These are phyloP conservation scores for Crepidotus variabilis DNA, from an alignment of 768 basidiomycete genomes.

Conservation along the genomic window DNA sequence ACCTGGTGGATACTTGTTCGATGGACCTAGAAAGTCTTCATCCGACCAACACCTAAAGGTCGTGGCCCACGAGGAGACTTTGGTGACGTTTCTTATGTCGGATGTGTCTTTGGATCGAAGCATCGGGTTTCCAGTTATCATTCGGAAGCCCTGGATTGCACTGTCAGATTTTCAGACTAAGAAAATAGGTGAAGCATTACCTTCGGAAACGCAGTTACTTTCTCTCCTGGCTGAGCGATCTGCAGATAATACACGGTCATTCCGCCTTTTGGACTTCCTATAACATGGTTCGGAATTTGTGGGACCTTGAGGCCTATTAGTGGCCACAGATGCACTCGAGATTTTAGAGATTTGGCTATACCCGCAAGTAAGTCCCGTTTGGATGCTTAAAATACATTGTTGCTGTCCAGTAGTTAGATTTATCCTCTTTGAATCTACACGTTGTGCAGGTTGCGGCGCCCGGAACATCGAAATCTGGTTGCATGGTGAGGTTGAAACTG, in stretches of 20 bases:
- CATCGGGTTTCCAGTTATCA: conserved; percentile 20
- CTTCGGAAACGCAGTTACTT: background rate
- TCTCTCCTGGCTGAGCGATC: background rate
- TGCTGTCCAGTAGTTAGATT: conserved; percentile 38
- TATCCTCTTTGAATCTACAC: too few species aligned
- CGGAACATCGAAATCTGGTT: conserved; percentile 10
- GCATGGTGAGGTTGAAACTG: conserved; percentile 26
- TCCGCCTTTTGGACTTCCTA: conserved; percentile 25
- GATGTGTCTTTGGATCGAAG: conserved; percentile 12
- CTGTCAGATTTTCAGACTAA: background rate
- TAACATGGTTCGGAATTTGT: background rate
- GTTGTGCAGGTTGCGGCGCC: conserved; percentile 37
- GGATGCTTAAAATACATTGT: conserved; percentile 36
- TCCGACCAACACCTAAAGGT: conserved; percentile 31
- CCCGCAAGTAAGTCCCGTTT: conserved; percentile 28
- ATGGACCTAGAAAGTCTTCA: conserved; percentile 25
- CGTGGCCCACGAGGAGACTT: conserved; percentile 20
- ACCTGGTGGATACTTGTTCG: background rate
- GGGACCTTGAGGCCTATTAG: too few species aligned
- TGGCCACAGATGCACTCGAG: too few species aligned
- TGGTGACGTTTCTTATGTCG: background rate
- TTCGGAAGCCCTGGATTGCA: conserved; percentile 18
- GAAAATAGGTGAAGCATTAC: background rate
- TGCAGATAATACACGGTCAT: conserved; percentile 32
- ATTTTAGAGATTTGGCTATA: too few species aligned